Percentiles rank a stretch among this genome's conserved stretches.
Evolutionary conservation across 2,329 filamentous ascomycete species (phyloP).

Genomic region (Botryotinia convoluta): DNA sequence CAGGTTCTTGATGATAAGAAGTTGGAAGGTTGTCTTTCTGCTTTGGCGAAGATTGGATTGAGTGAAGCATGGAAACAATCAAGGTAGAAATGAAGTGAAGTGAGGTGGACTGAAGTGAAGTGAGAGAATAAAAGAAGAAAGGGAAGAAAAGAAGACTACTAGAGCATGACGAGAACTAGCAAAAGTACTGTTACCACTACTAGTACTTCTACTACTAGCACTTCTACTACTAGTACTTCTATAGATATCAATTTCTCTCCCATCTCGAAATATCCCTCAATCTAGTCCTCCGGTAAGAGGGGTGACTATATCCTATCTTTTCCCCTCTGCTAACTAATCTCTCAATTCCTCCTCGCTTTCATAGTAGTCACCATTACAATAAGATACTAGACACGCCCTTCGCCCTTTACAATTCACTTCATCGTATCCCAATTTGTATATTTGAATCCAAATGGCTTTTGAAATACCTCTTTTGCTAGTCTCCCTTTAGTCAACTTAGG

Average conservation of each 20-base stretch:
- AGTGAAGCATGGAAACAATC: neutral
- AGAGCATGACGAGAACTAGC: neutral
- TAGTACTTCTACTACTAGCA: too few relatives aligned
- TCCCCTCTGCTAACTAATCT: neutral
- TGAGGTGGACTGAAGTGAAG: too few relatives aligned
- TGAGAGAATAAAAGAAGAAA: neutral
- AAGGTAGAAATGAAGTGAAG: neutral
- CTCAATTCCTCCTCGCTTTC: neutral
- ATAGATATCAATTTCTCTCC: neutral
- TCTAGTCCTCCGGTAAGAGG: neutral
- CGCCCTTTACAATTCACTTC: neutral
- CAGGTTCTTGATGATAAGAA: too few relatives aligned
- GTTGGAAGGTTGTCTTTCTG: neutral
- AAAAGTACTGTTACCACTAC: neutral
- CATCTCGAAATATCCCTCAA: neutral
- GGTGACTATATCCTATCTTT: neutral
- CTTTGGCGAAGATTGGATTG: neutral
- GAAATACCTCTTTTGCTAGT: neutral
- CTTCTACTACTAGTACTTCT: neutral
- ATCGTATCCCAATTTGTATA: neutral
- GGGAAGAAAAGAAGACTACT: neutral
- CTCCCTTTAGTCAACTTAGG: neutral
- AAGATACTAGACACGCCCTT: neutral
- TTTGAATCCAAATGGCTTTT: neutral
- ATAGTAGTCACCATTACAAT: conserved; percentile 5